Base-by-base conservation (phyloP, 2,329 filamentous ascomycete species). In the Fusarium sp. region DNA sequence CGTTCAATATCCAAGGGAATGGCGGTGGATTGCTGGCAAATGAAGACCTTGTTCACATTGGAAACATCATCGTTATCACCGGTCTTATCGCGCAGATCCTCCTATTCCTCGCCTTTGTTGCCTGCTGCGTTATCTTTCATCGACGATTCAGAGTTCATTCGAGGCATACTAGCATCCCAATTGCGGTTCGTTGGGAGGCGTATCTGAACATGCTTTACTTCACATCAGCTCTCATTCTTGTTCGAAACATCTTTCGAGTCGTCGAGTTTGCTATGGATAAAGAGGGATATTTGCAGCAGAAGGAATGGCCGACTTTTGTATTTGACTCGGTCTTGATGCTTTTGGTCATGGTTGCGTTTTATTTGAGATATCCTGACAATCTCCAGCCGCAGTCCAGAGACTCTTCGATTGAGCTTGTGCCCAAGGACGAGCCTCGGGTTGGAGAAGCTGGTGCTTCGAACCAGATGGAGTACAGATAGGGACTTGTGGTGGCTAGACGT, bases 321-420 rank as follows among this genome's bases (percentile, higher is more conserved):
- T 75, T 74, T 10, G 72, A 74, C 26, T 63, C 69, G 3, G 38
- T 62, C 0, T 13, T 75, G 22, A 74, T 74, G 72, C 44, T 73
- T 0, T 0, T 64, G 8, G 72, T 73, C 0, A 75, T 75, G 57
- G 7, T 59, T 3, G 62, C 58, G 1, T 74, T 75, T 28, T 73
- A 61, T 4, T 6, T 56, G 5, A 59, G 55, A 54, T 74, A 73
- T 15, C 72, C 72, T 1, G 61, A 26, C 0, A 57, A 73, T 16
- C 44, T 71, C 5, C 16, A 36, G 1, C 38, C 24, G 0, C 12
- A 31, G 3, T 5, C 22, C 5, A 30, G 51, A 10, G 55, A 70
- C 12, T 61, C 51, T 0, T 5, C 56, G 6, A 18, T 61, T 7
- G 65, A 68, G 11, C 65, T 68, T 3, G 11, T 35, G 3, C 54